Percentiles rank a stretch among this genome's conserved stretches.
Evolutionary conservation across 2,329 filamentous ascomycete species (phyloP).

Genomic region (Ophiosphaerella korrae): DNA sequence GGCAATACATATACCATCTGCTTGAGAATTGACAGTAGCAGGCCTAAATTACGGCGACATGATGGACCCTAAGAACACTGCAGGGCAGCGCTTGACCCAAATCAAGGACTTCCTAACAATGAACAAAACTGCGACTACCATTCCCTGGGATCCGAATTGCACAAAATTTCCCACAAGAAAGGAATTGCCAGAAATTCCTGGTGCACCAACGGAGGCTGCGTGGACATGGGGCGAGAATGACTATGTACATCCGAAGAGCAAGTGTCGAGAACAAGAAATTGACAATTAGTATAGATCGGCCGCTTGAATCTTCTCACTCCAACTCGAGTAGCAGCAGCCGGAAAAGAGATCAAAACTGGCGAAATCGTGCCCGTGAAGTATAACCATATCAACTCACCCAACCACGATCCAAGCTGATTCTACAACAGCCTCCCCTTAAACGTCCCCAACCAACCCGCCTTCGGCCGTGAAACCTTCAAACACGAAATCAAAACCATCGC

Average conservation of each 20-base stretch:
- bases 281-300: constrained; percentile 47
- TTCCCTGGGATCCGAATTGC: constrained; percentile 61
- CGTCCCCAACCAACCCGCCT: constrained; percentile 58
- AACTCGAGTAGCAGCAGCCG: constrained; percentile 58
- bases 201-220: constrained; percentile 60
- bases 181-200: constrained; percentile 58
- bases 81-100: constrained; percentile 48
- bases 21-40: background rate
- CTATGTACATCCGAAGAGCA: constrained; percentile 40
- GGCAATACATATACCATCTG: no score
- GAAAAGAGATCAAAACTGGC: constrained; percentile 60
- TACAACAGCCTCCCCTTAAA: constrained; percentile 56
- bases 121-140: constrained; percentile 53
- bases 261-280: background rate
- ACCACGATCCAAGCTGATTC: constrained; percentile 5
- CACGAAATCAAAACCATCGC: constrained; percentile 58
- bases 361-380: constrained; percentile 62
- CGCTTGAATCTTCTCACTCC: constrained; percentile 64
- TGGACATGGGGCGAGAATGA: constrained; percentile 67
- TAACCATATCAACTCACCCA: constrained; percentile 9
- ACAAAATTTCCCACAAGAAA: constrained; percentile 59
- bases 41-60: background rate
- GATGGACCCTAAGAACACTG: constrained; percentile 44
- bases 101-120: constrained; percentile 53
- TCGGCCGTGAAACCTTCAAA: constrained; percentile 58